Base-by-base conservation (phyloP, 305 asterid species). In the Solanum hybrid region DNA sequence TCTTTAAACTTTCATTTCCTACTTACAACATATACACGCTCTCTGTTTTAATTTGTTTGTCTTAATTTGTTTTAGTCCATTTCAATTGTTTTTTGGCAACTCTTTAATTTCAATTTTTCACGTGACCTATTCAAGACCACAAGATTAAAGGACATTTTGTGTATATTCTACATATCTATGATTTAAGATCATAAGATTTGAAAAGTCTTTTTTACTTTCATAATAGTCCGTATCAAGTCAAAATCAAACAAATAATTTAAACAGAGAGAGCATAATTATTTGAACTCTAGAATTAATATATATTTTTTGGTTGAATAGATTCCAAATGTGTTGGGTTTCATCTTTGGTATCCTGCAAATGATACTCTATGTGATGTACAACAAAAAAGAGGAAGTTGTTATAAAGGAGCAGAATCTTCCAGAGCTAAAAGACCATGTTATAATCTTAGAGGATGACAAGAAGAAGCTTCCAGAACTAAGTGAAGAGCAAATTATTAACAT, bases 261-360 rank as follows among this genome's bases (percentile, higher is more conserved):
- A 46, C 3, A 14, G 22, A 14, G 8, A 16, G 6, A 2, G n/a
- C n/a, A 1, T 3, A 16, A 29, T 29, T 29, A 29, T 13, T 40
- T 35, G 11, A 85, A 5, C 88, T 73, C 33, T 6, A 29, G 33
- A 29, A 74, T 2, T 69, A 24, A 5, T 28, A 13, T 22, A 20
- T 64, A 3, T 22, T 3, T 73, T 74, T 13, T 12, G 11, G 80
- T 74, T 29, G 37, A 74, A 74, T 20, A 77, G 97, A 90, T 90
- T 86, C 97, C 95, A 29, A 94, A 92, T 88, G 64, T 93, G 28
- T 80, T 92, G 93, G 96, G 97, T 1, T 91, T 94, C 51, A 34
- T 92, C 37, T 94, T 94, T 90, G 95, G 94, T 34, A 73, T 90
- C 1, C 82, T 93, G 18, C 97, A 95, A 93, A 86, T 95, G 85